These are phyloP conservation scores for Vaucheria bursata DNA, from an alignment of 352 stramenopile genomes.

Conservation along the genomic window DNA sequence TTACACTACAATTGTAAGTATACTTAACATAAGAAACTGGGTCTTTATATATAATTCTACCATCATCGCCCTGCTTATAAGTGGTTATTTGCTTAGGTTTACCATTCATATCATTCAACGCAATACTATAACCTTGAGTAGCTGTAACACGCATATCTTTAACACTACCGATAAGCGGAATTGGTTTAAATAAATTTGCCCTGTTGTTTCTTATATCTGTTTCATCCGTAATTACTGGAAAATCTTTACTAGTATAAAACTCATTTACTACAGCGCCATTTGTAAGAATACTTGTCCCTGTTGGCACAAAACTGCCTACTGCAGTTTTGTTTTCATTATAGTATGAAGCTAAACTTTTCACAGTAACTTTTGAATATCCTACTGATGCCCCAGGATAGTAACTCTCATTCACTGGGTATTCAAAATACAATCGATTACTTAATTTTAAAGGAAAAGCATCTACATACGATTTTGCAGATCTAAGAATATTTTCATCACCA, in stretches of 20 bases:
- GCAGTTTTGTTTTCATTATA: background rate
- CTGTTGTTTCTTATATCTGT: background rate
- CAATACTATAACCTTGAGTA: background rate
- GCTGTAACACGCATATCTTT: background rate
- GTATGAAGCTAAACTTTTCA: background rate
- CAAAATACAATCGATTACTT: background rate
- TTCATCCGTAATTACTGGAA: background rate
- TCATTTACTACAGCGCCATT: too few species aligned
- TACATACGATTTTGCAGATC: background rate
- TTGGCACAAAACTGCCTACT: background rate
- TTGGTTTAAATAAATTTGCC: background rate
- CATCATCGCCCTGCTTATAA: too few species aligned
- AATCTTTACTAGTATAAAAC: conserved; percentile 4
- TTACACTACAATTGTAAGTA: too few species aligned
- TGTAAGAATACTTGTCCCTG: too few species aligned
- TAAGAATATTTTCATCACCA: background rate
- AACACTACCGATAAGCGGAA: background rate
- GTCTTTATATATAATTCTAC: too few species aligned
- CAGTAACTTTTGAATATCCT: conserved; percentile 1
- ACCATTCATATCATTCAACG: conserved; percentile 1
- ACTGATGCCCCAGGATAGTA: background rate
- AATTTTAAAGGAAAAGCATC: background rate
- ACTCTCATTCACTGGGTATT: background rate
- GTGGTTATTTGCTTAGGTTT: background rate
- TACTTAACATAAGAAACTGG: too few species aligned